A percentile compares a stretch with the other conserved stretches of the same genome.
Conservation (phyloP, 208 protist genomes). For the Naegleria lovaniensis region DNA sequence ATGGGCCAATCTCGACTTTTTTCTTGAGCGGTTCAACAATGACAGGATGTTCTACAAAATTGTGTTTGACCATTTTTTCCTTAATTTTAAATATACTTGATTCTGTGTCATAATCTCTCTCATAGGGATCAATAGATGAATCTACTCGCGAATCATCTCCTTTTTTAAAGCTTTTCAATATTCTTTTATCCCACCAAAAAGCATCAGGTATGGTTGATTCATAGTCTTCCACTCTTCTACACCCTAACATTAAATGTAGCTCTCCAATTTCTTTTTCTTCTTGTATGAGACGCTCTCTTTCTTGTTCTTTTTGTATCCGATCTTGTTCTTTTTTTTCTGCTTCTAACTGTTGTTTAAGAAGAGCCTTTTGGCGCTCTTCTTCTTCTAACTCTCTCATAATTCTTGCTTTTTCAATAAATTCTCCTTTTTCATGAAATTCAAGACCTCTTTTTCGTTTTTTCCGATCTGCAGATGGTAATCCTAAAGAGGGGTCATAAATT, state of each 20-base stretch:
- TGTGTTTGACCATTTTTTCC: conserved; percentile 1
- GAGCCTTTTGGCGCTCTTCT: background rate
- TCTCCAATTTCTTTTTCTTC: background rate
- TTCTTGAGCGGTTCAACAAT: background rate
- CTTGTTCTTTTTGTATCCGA: background rate
- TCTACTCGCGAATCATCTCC: background rate
- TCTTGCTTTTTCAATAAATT: background rate
- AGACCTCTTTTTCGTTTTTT: background rate
- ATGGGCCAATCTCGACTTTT: background rate
- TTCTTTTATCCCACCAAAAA: conserved; percentile 13
- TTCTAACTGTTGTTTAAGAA: background rate
- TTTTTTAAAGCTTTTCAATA: background rate
- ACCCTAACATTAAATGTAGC: background rate
- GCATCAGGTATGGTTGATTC: background rate
- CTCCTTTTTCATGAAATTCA: background rate
- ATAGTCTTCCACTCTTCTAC: background rate
- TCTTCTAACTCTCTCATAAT: background rate
- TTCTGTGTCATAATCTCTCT: background rate
- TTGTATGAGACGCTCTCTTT: background rate
- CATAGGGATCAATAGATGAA: background rate
- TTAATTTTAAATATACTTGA: background rate
- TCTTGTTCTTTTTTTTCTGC: background rate
- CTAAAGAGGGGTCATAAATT: background rate
- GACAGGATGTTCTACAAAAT: conserved; percentile 35
- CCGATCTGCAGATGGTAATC: background rate